Percentiles rank a stretch among this genome's conserved stretches.
These are phyloP conservation scores for Petasospora fabianii DNA, from an alignment of 1,139 yeast genomes.

Conservation along the genomic window DNA sequence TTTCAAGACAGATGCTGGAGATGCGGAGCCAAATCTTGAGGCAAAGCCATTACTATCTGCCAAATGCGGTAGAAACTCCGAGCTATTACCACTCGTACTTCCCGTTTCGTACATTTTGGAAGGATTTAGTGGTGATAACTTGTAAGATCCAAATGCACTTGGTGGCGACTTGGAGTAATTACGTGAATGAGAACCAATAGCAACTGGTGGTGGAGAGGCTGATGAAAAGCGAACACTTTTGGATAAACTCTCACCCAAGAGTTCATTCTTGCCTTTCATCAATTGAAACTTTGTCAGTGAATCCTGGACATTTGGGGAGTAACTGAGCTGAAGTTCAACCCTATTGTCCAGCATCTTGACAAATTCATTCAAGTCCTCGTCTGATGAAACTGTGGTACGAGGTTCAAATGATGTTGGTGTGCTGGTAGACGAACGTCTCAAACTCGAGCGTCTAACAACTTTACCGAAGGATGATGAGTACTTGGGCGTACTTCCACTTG, in stretches of 20 bases:
- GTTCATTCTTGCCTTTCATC: conserved; percentile 43
- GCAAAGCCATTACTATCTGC: conserved; percentile 17
- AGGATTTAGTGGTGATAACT: conserved; percentile 32
- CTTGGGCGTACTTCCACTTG: conserved; percentile 35
- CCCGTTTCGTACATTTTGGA: conserved; percentile 37
- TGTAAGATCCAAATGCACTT: conserved; percentile 9
- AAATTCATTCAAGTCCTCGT: conserved; percentile 77
- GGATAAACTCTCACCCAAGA: conserved; percentile 38
- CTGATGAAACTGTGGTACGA: conserved; percentile 32
- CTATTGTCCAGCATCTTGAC: conserved; percentile 76
- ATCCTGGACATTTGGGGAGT: conserved; percentile 34
- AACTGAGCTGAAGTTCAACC: conserved; percentile 50
- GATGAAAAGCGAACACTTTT: conserved; percentile 30
- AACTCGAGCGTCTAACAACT: conserved; percentile 35
- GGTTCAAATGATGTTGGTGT: conserved; percentile 19
- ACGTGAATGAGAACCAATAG: conserved; percentile 4
- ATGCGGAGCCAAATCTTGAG: conserved; percentile 20
- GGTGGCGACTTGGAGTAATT: conserved; percentile 10
- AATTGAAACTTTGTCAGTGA: conserved; percentile 45
- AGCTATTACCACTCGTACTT: conserved; percentile 23
- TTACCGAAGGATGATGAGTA: conserved; percentile 38
- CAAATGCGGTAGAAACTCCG: conserved; percentile 23
- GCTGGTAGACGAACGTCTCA: conserved; percentile 30
- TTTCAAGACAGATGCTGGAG: conserved; percentile 22
- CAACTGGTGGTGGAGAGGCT: conserved; percentile 18